These are phyloP conservation scores for Russula brevipes DNA, from an alignment of 768 basidiomycete genomes.

Conservation along the genomic window DNA sequence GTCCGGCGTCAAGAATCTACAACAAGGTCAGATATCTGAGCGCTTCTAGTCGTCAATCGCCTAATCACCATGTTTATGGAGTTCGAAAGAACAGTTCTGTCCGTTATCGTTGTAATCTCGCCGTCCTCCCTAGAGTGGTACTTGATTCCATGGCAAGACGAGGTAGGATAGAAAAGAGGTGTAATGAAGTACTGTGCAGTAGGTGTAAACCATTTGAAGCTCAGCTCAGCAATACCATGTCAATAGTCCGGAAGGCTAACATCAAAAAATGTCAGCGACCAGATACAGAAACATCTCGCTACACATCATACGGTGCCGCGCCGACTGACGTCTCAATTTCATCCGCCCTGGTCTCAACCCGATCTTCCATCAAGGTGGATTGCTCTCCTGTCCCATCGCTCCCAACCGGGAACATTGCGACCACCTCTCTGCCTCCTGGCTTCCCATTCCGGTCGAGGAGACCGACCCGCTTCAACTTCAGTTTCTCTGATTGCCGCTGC, in stretches of 20 bases:
- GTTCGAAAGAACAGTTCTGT: too few relatives aligned
- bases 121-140: too few relatives aligned
- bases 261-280: not conserved
- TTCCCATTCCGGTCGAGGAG: slow-evolving; percentile 18
- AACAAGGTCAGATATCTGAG: too few relatives aligned
- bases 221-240: too few relatives aligned
- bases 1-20: too few relatives aligned
- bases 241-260: not conserved
- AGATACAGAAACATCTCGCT: not conserved
- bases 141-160: too few relatives aligned
- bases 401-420: not conserved
- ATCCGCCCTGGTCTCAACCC: not conserved
- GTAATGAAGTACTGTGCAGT: too few relatives aligned
- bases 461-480: slow-evolving; percentile 29
- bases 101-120: too few relatives aligned
- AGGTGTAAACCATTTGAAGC: too few relatives aligned
- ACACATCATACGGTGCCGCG: slow-evolving; percentile 5
- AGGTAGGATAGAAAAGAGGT: too few relatives aligned
- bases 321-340: not conserved
- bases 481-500: slow-evolving; percentile 37
- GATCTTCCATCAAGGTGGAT: not conserved
- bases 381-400: not conserved
- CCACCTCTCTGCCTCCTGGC: slow-evolving; percentile 20
- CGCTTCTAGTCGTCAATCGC: too few relatives aligned
- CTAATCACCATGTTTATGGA: too few relatives aligned